Conservation (phyloP, 257 asterid genomes). For the Nicotiana benthamiana region DNA sequence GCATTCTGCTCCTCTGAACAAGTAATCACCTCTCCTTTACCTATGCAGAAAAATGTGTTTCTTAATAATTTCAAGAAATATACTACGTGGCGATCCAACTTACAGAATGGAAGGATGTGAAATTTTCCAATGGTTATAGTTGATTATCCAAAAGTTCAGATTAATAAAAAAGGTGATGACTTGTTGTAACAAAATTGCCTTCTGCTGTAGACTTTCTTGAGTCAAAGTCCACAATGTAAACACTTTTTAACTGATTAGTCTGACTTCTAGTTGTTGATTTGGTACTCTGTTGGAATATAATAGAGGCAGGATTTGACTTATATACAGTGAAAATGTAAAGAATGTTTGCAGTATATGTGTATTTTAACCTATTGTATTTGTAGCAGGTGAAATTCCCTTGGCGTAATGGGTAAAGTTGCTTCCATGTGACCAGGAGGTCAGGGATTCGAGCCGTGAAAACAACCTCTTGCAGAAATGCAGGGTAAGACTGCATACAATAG, state of each 20-base stretch:
- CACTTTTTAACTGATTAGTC: background rate
- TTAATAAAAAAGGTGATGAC: background rate
- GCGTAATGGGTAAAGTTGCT: no score
- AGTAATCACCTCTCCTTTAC: slow-evolving; percentile 63
- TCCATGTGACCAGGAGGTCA: no score
- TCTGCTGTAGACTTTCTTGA: background rate
- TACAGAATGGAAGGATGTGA: background rate
- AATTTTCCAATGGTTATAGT: background rate
- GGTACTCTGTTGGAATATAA: background rate
- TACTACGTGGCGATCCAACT: background rate
- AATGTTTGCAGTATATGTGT: no score
- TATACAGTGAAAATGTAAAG: no score
- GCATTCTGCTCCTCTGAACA: slow-evolving; percentile 69
- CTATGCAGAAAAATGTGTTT: slow-evolving; percentile 18
- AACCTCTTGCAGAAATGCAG: no score
- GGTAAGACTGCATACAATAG: no score
- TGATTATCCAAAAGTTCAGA: background rate
- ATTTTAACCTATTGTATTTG: no score
- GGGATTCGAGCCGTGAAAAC: no score
- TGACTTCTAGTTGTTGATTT: slow-evolving; percentile 1
- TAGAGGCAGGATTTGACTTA: background rate
- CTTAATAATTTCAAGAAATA: background rate
- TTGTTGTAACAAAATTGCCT: slow-evolving; percentile 1
- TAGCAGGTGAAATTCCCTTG: no score
- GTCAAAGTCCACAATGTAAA: slow-evolving; percentile 4